A percentile compares a stretch with the other conserved stretches of the same genome.
Conservation (phyloP, 306 rosid genomes). For the Luffa aegyptiaca region DNA sequence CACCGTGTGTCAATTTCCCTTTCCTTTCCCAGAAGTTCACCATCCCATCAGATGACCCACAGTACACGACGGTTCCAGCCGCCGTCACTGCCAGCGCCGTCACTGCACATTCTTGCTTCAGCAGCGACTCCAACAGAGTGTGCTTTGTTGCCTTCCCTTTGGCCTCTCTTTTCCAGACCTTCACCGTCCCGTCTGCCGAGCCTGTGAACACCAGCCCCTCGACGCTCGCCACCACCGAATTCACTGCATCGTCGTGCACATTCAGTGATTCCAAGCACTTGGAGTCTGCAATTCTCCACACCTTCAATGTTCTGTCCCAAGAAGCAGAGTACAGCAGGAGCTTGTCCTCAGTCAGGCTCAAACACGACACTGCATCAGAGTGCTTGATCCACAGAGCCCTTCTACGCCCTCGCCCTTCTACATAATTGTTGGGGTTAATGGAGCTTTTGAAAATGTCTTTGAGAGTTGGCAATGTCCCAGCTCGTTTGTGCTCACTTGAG, state of each 20-base stretch:
- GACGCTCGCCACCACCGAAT: constrained; percentile 52
- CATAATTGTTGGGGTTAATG: constrained; percentile 63
- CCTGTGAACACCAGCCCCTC: constrained; percentile 56
- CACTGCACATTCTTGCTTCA: constrained; percentile 82
- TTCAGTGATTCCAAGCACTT: constrained; percentile 68
- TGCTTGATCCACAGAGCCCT: constrained; percentile 75
- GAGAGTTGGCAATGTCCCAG: constrained; percentile 73
- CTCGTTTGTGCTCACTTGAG: constrained; percentile 56
- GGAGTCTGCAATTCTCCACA: constrained; percentile 63
- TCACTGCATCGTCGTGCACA: constrained; percentile 77
- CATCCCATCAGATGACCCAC: constrained; percentile 79
- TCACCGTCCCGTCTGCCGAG: constrained; percentile 87
- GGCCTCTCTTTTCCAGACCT: constrained; percentile 52
- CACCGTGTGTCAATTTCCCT: constrained; percentile 43
- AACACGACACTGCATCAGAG: constrained; percentile 75
- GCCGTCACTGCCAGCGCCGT: constrained; percentile 51
- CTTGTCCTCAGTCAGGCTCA: constrained; percentile 49
- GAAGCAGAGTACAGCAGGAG: constrained; percentile 59
- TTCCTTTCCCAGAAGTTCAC: constrained; percentile 70
- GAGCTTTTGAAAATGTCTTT: constrained; percentile 89
- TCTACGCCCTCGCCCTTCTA: constrained; percentile 44
- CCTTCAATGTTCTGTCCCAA: constrained; percentile 76
- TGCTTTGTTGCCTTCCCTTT: constrained; percentile 49
- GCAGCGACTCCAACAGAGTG: constrained; percentile 30
- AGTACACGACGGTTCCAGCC: constrained; percentile 37